Evolutionary conservation across 2,329 filamentous ascomycete genomes (phyloP).

Genomic region (Phaeomoniella chlamydospora): DNA sequence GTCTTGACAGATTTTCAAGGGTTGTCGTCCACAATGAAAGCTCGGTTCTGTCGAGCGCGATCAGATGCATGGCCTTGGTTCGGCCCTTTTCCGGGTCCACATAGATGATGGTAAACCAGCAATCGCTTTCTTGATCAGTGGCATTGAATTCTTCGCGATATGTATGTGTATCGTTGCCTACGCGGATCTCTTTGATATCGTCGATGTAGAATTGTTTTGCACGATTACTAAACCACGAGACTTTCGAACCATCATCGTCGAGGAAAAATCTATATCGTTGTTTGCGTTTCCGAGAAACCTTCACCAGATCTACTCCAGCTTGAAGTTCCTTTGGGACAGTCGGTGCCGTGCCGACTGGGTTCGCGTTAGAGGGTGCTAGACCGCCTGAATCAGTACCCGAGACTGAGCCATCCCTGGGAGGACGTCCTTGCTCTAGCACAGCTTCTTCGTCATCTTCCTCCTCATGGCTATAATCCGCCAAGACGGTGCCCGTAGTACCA

Average conservation of each 20-base stretch:
- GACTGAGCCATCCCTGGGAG: neutral
- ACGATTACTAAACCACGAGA: slow-evolving; percentile 67
- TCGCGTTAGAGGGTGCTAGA: slow-evolving; percentile 17
- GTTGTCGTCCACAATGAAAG: slow-evolving; percentile 72
- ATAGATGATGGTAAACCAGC: slow-evolving; percentile 87
- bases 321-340: slow-evolving; percentile 65
- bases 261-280: slow-evolving; percentile 62
- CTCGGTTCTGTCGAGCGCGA: slow-evolving; percentile 58
- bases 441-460: slow-evolving; percentile 37
- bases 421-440: neutral
- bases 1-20: slow-evolving; percentile 68
- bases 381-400: neutral
- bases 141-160: slow-evolving; percentile 75
- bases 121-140: slow-evolving; percentile 48
- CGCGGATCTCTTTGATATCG: slow-evolving; percentile 81
- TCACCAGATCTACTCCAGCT: slow-evolving; percentile 62
- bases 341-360: slow-evolving; percentile 35
- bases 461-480: slow-evolving; percentile 36
- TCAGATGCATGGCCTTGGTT: slow-evolving; percentile 72
- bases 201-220: slow-evolving; percentile 86
- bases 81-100: slow-evolving; percentile 57
- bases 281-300: slow-evolving; percentile 72
- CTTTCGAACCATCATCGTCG: slow-evolving; percentile 70
- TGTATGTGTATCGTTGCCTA: slow-evolving; percentile 70
- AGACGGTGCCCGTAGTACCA: slow-evolving; percentile 33